Conservation (phyloP, 1,284 basidiomycete species). For the Apiotrichum akiyoshidainum region DNA sequence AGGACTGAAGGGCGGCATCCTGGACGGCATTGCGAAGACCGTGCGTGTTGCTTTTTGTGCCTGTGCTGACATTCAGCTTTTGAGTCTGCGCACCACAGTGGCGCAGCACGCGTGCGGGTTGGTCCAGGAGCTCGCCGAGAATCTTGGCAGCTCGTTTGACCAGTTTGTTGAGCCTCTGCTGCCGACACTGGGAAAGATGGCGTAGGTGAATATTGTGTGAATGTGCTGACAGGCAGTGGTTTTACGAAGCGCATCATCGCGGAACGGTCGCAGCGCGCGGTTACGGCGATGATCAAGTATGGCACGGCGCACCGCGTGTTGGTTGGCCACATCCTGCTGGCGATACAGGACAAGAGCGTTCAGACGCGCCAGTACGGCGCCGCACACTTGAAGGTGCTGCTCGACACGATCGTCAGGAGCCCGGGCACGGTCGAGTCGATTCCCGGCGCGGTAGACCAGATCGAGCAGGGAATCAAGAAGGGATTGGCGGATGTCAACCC, state of each 20-base stretch:
- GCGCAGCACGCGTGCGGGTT: conserved; percentile 74
- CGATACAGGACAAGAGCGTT: conserved; percentile 78
- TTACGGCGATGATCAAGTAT: conserved; percentile 66
- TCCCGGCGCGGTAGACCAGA: conserved; percentile 62
- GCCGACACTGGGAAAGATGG: conserved; percentile 76
- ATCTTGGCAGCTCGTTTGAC: conserved; percentile 70
- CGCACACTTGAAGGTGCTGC: conserved; percentile 68
- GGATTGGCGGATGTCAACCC: conserved; percentile 75
- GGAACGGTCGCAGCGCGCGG: conserved; percentile 74
- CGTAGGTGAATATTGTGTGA: conserved; percentile 25
- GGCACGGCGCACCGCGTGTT: conserved; percentile 68
- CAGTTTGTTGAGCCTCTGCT: conserved; percentile 72
- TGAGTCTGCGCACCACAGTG: conserved; percentile 88
- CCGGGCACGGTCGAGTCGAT: conserved; percentile 61
- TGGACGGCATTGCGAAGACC: conserved; percentile 80
- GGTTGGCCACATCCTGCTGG: conserved; percentile 68
- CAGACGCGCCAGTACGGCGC: conserved; percentile 68
- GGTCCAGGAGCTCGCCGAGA: conserved; percentile 69
- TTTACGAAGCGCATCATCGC: conserved; percentile 95
- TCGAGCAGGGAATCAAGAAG: conserved; percentile 71
- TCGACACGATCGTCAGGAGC: conserved; percentile 67
- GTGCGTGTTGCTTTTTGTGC: conserved; percentile 55
- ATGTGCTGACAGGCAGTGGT: conserved; percentile 30
- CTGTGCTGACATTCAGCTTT: conserved; percentile 57
- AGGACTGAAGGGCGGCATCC: conserved; percentile 69